Evolutionary conservation across 2,329 filamentous ascomycete species (phyloP).

Genomic region (Botrytis squamosa): DNA sequence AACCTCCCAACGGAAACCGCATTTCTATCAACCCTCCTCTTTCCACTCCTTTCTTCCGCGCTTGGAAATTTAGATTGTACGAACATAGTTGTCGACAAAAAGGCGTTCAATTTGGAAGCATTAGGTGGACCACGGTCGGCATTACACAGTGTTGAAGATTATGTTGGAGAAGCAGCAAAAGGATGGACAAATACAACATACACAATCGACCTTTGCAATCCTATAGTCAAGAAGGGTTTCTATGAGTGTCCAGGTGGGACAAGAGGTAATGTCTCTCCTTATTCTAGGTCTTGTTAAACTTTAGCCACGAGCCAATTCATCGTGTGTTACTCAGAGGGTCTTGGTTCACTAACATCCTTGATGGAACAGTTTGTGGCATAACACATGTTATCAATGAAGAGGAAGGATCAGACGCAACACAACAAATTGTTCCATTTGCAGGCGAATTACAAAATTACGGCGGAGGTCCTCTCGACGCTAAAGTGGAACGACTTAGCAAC

Average conservation of each 20-base stretch:
- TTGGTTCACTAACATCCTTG: conserved; percentile 5
- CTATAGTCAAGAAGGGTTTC: conserved; percentile 56
- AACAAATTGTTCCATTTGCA: conserved; percentile 68
- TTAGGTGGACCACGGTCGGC: conserved; percentile 69
- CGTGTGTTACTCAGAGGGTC: conserved; percentile 23
- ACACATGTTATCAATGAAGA: conserved; percentile 53
- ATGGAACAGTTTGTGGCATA: conserved; percentile 69
- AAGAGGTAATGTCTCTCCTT: conserved; percentile 51
- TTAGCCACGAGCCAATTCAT: not conserved
- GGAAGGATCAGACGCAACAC: conserved; percentile 49
- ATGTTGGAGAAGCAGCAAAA: conserved; percentile 48
- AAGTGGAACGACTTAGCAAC: conserved; percentile 63
- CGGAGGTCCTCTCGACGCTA: conserved; percentile 61
- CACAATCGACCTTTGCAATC: conserved; percentile 73
- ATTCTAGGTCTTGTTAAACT: conserved; percentile 7
- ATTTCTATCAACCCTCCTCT: conserved; percentile 34
- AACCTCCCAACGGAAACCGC: conserved; percentile 30
- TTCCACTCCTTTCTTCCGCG: conserved; percentile 34
- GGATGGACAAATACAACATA: conserved; percentile 72
- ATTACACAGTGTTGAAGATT: conserved; percentile 51
- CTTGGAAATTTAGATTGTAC: conserved; percentile 59
- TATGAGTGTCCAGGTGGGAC: conserved; percentile 65
- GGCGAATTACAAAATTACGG: conserved; percentile 63
- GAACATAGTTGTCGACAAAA: conserved; percentile 56
- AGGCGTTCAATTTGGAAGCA: conserved; percentile 61